Base-by-base conservation (phyloP, 192 early-diverging fungal species). In the Paraglomus brasilianum region DNA sequence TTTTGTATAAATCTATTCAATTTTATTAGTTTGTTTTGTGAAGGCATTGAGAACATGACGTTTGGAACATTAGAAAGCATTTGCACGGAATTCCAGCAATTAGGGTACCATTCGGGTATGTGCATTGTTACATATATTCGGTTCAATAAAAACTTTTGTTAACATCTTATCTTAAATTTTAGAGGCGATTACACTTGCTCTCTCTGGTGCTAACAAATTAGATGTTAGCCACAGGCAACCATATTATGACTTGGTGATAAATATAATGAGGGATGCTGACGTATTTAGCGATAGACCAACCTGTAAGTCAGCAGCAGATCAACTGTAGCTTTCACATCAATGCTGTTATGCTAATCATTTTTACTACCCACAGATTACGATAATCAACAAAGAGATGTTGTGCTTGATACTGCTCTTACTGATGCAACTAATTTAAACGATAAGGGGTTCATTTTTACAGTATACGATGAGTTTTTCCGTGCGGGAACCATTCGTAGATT, bases 61-160 rank as follows among this genome's bases (percentile, higher is more conserved):
- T 69, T 58, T n/a, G 67, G 51, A n/a, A 69, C 67, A 10, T 58
- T 69, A 36, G 49, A 58, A 50, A 69, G 56, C 6, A 19, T 69
- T 38, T 69, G 67, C 19, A 42, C 45, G 8, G 67, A 69, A 40
- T 69, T 58, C 30, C 36, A 69, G 7, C 36, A 44, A 58, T 53
- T 69, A 17, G 36, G 24, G 7, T 69, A 41, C 45, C 40, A 69
- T 47, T 40, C 56, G 36, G 67, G 66, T 69, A 56, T 9, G 44
- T 30, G 15, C 8, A 24, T 36, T 30, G 8, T 36, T 1, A 22
- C 13, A 38, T 19, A 39, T 66, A 14, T 51, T 38, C 17, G 13
- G 1, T 38, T 39, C 39, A 2, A 50, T n/a, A 10, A 17, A 36
- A 44, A 5, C 14, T 1, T 8, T 68, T 68, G 21, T 30, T 44